Conservation (phyloP, 495 filamentous ascomycete genomes). For the Podospora pseudoanserina region DNA sequence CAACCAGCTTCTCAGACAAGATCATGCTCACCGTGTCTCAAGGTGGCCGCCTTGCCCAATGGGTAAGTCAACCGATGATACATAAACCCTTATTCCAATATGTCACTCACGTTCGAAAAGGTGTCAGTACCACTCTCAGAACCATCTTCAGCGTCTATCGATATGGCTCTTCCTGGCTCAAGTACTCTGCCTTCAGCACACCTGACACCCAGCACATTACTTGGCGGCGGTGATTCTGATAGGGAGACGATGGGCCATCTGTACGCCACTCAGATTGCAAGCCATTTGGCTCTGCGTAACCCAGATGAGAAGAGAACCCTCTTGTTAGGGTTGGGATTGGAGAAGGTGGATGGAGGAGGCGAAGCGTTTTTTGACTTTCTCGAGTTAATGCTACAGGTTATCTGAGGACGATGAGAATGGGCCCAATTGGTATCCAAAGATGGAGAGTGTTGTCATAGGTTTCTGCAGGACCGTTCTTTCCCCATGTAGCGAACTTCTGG, state of each 20-base stretch:
- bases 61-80: conserved; percentile 56
- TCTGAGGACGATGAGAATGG: conserved; percentile 26
- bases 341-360: conserved; percentile 56
- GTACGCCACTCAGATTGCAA: conserved; percentile 83
- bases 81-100: not conserved
- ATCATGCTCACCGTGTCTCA: conserved; percentile 89
- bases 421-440: not conserved
- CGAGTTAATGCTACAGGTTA: conserved; percentile 66
- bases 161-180: conserved; percentile 51
- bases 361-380: conserved; percentile 80
- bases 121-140: conserved; percentile 82
- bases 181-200: conserved; percentile 70
- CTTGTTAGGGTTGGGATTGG: conserved; percentile 77
- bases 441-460: not conserved
- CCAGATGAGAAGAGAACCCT: conserved; percentile 75
- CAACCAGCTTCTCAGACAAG: conserved; percentile 78
- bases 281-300: conserved; percentile 64
- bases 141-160: conserved; percentile 55
- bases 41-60: conserved; percentile 81
- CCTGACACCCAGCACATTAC: conserved; percentile 80
- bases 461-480: not conserved
- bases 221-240: conserved; percentile 77
- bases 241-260: conserved; percentile 83
- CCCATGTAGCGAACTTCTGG: not conserved
- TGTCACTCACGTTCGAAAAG: conserved; percentile 41